Percentiles rank a stretch among this genome's conserved stretches.
Evolutionary conservation across 164 flowering plant species (phyloP).

Genomic region (Vitis rupestris): DNA sequence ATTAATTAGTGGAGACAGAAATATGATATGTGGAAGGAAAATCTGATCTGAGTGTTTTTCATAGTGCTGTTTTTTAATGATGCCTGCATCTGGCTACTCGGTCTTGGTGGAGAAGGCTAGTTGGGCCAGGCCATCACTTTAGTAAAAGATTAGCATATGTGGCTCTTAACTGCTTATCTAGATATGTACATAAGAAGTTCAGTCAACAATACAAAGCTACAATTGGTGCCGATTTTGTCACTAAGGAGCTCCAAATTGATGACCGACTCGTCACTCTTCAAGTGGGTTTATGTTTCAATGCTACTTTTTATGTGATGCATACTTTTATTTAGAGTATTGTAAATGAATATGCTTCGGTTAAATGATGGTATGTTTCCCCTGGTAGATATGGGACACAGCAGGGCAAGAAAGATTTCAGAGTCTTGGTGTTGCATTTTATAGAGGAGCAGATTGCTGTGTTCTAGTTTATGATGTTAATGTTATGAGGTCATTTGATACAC

Average conservation of each 20-base stretch:
- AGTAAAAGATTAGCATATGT: neutral
- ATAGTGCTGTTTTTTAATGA: too few species aligned
- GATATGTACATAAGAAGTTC: slow-evolving; percentile 90
- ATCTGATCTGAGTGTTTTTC: too few species aligned
- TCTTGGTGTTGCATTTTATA: slow-evolving; percentile 93
- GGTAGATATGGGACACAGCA: slow-evolving; percentile 97
- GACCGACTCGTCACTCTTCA: slow-evolving; percentile 83
- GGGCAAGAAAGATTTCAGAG: slow-evolving; percentile 98
- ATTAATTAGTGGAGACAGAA: too few species aligned
- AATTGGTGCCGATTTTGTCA: slow-evolving; percentile 92
- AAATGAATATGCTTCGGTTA: neutral
- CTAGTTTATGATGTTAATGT: slow-evolving; percentile 96
- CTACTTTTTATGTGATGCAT: slow-evolving; percentile 3
- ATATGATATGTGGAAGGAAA: too few species aligned
- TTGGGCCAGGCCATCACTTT: too few species aligned
- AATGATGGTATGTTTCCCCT: slow-evolving; percentile 8
- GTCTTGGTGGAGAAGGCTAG: too few species aligned
- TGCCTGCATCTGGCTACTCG: too few species aligned
- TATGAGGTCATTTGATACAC: slow-evolving; percentile 77
- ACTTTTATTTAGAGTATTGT: neutral
- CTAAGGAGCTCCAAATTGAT: slow-evolving; percentile 88
- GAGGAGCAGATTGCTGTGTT: slow-evolving; percentile 98
- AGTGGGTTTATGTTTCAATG: slow-evolving; percentile 35
- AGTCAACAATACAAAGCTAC: slow-evolving; percentile 96
- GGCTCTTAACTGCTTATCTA: slow-evolving; percentile 33